Base-by-base conservation (phyloP, 495 filamentous ascomycete species). In the Pseudoneurospora amorphoporcata region DNA sequence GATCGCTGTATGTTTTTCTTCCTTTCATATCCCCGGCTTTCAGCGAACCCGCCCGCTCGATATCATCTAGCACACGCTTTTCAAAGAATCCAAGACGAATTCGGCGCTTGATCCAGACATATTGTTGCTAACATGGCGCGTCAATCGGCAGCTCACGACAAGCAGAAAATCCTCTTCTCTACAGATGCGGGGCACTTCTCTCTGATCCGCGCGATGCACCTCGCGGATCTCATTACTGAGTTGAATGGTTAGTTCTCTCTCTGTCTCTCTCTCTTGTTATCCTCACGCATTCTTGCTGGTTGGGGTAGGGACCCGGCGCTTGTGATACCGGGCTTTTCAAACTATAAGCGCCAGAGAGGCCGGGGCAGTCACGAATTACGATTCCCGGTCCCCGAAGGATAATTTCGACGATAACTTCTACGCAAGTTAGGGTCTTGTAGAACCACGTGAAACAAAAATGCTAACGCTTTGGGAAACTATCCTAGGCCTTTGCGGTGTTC, bases 201-300 rank as follows among this genome's bases (percentile, higher is more conserved):
- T 35, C 80, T 88, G 73, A 78, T 88, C 72, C 93, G 91, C 79
- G 93, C 94, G 72, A 86, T 98, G 73, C 95, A 99, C 79, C 88
- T 98, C 72, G 95, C 95, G 19, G 95, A 99, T 83, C 84, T 96
- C 53, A 97, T 99, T 76, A 99, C 95, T 37, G 94, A 96, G 78
- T 82, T 98, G 61, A 99, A 99, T 81, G 94, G 94, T 97, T 86
- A 41, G 77, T 43, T 61, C 23, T 23, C 23, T 23, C 23, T 23
- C 23, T n/a, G n/a, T 23, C 23, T 37, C 14, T 65, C 14, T 65
- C 12, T 65, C 29, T 8, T 65, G 29, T 12, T 65, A 29, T 17
- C 6, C 29, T 37, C 14, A 1, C 29, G 29, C 37, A 38, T 69
- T 45, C 41, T 43, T 37, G 17, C 53, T 70, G 70, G 35, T 19